Percentiles rank a stretch among this genome's conserved stretches.
These are phyloP conservation scores for Pseudogymnoascus sp. DNA, from an alignment of 2,329 filamentous ascomycete genomes.

Conservation along the genomic window DNA sequence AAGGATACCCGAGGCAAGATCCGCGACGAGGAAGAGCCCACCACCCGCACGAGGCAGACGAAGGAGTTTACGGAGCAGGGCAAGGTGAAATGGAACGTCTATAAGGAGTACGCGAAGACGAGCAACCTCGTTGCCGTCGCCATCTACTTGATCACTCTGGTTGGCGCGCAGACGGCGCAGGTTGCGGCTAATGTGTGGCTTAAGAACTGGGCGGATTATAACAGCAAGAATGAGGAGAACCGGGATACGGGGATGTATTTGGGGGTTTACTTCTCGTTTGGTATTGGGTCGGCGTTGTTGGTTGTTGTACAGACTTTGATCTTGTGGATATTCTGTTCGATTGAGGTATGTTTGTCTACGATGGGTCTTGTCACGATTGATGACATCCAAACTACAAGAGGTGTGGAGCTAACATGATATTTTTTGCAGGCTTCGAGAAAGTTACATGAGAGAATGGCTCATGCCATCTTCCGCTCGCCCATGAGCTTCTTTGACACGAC, in stretches of 20 bases:
- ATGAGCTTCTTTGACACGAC: constrained; percentile 99
- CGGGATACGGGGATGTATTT: constrained; percentile 79
- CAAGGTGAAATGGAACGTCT: constrained; percentile 96
- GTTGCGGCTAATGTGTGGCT: constrained; percentile 88
- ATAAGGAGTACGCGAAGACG: constrained; percentile 87
- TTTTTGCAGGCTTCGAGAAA: constrained; percentile 71
- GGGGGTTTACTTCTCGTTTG: constrained; percentile 91
- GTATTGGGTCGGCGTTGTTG: constrained; percentile 73
- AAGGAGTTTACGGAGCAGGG: constrained; percentile 91
- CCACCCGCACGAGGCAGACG: constrained; percentile 65
- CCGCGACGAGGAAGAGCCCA: constrained; percentile 71
- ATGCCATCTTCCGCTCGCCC: constrained; percentile 90
- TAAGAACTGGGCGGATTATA: constrained; percentile 82
- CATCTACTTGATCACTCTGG: constrained; percentile 68
- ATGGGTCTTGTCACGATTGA: constrained; percentile 16
- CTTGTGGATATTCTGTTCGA: constrained; percentile 98
- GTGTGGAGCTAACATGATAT: constrained; percentile 14
- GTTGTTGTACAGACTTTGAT: constrained; percentile 90
- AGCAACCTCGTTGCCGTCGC: constrained; percentile 80
- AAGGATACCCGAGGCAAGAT: constrained; percentile 76
- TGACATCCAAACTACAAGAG: constrained; percentile 12
- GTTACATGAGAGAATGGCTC: constrained; percentile 94
- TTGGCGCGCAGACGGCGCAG: constrained; percentile 73
- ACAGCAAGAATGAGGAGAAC: constrained; percentile 60
- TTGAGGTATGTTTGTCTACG: constrained; percentile 57